Percentiles rank a stretch among this genome's conserved stretches.
These are phyloP conservation scores for Carallia brachiata DNA, from an alignment of 345 rosid species.

Conservation along the genomic window DNA sequence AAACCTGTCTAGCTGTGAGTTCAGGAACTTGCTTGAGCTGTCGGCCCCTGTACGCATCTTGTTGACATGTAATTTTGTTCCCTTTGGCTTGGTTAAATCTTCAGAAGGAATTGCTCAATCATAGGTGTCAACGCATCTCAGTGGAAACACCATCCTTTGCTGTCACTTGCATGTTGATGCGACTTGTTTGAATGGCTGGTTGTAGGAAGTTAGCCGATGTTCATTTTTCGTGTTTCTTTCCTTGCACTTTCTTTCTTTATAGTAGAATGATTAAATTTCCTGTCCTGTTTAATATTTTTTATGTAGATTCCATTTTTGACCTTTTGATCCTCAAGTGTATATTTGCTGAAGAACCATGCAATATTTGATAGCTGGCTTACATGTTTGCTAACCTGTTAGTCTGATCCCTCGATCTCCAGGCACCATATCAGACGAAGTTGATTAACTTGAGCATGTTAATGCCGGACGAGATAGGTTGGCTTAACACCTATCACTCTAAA, in stretches of 20 bases:
- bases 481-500: constrained; percentile 68
- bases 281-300: not conserved
- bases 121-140: too few species aligned
- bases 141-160: too few species aligned
- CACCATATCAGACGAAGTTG: constrained; percentile 88
- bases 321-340: not conserved
- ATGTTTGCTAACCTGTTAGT: not conserved
- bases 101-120: too few species aligned
- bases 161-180: too few species aligned
- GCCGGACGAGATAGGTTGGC: constrained; percentile 72
- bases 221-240: too few species aligned
- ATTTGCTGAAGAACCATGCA: not conserved
- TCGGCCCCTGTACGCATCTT: too few species aligned
- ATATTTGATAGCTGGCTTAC: not conserved
- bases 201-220: not conserved
- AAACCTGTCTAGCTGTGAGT: too few species aligned
- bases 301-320: not conserved
- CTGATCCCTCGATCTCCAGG: constrained; percentile 28
- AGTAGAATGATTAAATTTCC: not conserved
- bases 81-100: too few species aligned
- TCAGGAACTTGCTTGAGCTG: too few species aligned
- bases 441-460: constrained; percentile 52
- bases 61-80: too few species aligned
- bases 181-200: not conserved
- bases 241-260: not conserved